Percentiles rank a stretch among this genome's conserved stretches.
Conservation (phyloP, 2,329 filamentous ascomycete species). For the Fusarium camptoceras region DNA sequence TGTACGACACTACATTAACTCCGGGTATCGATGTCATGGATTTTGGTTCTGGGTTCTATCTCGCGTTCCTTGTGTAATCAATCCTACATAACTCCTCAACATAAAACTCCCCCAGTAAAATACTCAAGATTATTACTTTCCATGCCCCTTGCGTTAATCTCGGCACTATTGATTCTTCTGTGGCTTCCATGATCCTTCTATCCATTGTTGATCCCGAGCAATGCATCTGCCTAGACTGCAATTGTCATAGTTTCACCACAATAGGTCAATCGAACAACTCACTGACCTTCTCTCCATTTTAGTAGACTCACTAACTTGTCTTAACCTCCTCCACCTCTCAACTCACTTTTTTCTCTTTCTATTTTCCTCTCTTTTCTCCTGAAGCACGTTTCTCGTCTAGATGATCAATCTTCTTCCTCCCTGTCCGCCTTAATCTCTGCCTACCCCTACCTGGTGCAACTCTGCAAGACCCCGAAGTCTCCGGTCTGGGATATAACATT, state of each 20-base stretch:
- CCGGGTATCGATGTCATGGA: constrained; percentile 23
- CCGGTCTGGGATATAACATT: constrained; percentile 24
- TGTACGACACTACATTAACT: not conserved
- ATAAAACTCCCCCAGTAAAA: constrained; percentile 1
- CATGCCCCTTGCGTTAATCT: constrained; percentile 15
- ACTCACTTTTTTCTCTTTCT: not conserved
- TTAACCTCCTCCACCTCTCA: constrained; percentile 10
- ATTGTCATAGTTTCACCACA: constrained; percentile 26
- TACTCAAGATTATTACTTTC: not conserved
- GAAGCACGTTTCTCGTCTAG: not conserved
- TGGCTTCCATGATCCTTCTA: constrained; percentile 29
- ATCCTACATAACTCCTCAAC: not conserved
- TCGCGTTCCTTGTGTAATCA: not conserved
- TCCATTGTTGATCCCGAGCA: constrained; percentile 21
- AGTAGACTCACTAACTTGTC: not conserved
- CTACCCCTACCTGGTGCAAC: constrained; percentile 22
- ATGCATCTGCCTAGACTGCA: constrained; percentile 16
- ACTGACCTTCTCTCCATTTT: constrained; percentile 11
- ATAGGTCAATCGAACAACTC: constrained; percentile 4
- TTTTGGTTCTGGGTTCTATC: not conserved
- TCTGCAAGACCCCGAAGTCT: constrained; percentile 20
- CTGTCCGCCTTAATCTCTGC: constrained; percentile 13
- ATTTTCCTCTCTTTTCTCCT: not conserved
- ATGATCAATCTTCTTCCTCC: constrained; percentile 14
- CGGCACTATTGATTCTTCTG: constrained; percentile 24